Evolutionary conservation across 345 rosid species (phyloP), one percentile per base, ranked within the genome.

Genomic region (Eucalyptus brandiana): DNA sequence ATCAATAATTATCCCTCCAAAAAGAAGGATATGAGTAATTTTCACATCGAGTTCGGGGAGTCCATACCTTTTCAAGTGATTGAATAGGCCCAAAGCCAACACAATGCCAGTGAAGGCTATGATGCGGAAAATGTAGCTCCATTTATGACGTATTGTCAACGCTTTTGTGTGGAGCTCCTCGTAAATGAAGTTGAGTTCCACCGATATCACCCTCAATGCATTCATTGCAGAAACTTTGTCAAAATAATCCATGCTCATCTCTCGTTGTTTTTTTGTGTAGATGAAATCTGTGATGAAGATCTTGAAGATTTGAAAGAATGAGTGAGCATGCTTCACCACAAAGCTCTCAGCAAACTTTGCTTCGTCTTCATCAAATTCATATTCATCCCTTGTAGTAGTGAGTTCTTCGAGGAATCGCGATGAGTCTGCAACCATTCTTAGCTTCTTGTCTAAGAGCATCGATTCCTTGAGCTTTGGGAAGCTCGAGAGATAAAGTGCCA

Each of bases 391-490:
- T n/a, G n/a, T n/a, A n/a, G n/a, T 37, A 15, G 0, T 8, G 40
- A 67, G 80, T 8, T 32, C 3, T 32, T 32, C 3, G 4, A 8
- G 40, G 6, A 67, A n/a, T 65, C 2, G 21, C 1, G 40, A 8
- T 1, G 3, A 16, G 21, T 8, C 1, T 67, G 3, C 0, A 10
- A 3, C 23, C 80, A 1, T 15, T 67, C 21, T 1, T 67, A 0
- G 11, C 10, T n/a, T 9, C 2, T 1, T 1, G 23, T 32, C 80
- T 15, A 16, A n/a, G 42, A 67, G 1, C 80, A 32, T 4, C 7
- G 24, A 69, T 32, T 67, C 80, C 80, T 12, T 67, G 0, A 67
- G 80, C 80, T 9, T 67, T 17, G 42, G 23, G 42, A 67, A 5
- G 23, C 23, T 67, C 4, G 80, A 67, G 80, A 32, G 42, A 67